Evolutionary conservation across 805 yeast species (phyloP), one percentile per base, ranked within the genome.

Genomic region (Myxozyma geophila): DNA sequence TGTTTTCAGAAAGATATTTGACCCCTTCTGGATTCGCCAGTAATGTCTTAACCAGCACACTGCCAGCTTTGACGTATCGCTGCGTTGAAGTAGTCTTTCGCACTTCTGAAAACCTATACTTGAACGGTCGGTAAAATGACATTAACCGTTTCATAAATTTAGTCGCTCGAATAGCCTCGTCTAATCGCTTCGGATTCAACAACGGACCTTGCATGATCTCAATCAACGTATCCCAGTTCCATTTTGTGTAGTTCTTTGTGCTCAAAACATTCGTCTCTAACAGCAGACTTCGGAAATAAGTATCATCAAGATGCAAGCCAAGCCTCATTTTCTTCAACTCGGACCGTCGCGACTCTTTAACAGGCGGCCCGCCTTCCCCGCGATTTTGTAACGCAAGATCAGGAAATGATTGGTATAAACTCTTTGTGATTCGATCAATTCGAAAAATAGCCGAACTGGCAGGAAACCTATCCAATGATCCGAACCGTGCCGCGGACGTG

Each of bases 51-150:
- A 95, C 78, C 40, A 95, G 80, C 54, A 85, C 88, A 70, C 92
- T 85, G 0, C 97, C 98, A 2, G 89, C 87, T 56, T 80, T 82
- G 12, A 89, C 82, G 68, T 86, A 90, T 64, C 82, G 81, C 33
- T 80, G 81, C 28, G 87, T 81, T 39, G 79, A 75, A 60, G 81
- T 83, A 1, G 85, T 78, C 60, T 79, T 79, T 63, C 83, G 77
- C 52, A 85, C 75, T 35, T 79, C 77, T 7, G 89, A 80, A 74
- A 92, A 93, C 60, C 97, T 79, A 70, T 87, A 85, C 75, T 96
- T 92, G 77, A 92, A 88, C 0, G 99, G 99, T 59, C 98, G 80
- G 73, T 86, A 93, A 73, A 93, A 95, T 1, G 96, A 89, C 70
- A 92, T 74, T 33, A 95, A 74, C 60, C 97, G 78, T 72, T 93